Evolutionary conservation across 1,139 yeast genomes (phyloP), one percentile per base, ranked within the genome.

Genomic region (Scheffersomyces parashehatae): DNA sequence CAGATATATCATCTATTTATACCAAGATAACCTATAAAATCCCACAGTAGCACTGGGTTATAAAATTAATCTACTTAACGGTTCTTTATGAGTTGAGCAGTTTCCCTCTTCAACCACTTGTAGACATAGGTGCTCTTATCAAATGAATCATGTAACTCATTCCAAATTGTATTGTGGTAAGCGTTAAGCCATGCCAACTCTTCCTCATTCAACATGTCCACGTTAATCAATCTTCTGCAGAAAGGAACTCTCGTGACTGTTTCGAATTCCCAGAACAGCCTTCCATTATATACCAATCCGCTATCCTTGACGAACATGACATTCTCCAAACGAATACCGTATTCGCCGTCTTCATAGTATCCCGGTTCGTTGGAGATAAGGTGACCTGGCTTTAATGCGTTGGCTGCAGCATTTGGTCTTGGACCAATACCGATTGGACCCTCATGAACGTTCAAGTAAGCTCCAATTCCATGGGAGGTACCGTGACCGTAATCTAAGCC

Each of bases 381-480:
- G 65, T 89, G 88, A 29, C 99, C 99, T 3, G 80, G 75, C 52
- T 76, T 68, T 46, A 87, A 72, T 2, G 77, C 65, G 35, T 73
- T 68, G 8, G 60, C 54, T 8, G 78, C 70, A n/a, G 75, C 75
- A 36, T 64, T 64, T 29, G 75, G 73, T 52, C 87, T 77, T 53
- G 83, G 80, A 2, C 97, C 95, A 55, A 93, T 86, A 8, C 98
- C 97, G 46, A 91, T 83, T 11, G 99, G 99, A 3, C 96, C 96
- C 62, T 95, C 98, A 62, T 95, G 99, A 35, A 93, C 99, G 59
- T 93, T 93, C 51, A 95, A 78, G 60, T 74, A 93, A 0, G 96
- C 76, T 3, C 97, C 99, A 41, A 95, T 83, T n/a, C 99, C 99
- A 64, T 95, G 99, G 1, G 97, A 95, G 1, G 99, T 95, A 28